Percentiles rank a stretch among this genome's conserved stretches.
Evolutionary conservation across 305 asterid species (phyloP).

Genomic region (Fraxinus ornus): DNA sequence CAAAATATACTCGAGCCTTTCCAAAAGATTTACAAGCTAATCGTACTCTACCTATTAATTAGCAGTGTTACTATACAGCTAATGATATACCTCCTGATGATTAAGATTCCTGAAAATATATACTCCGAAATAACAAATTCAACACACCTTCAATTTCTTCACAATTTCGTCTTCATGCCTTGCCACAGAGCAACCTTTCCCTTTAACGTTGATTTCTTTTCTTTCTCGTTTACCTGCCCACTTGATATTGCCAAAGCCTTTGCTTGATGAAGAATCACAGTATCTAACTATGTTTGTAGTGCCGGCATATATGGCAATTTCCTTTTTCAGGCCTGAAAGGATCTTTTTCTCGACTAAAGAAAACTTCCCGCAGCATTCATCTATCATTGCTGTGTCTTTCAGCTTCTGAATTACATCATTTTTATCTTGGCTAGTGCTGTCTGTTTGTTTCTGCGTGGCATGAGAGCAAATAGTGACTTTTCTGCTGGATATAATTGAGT

Average conservation of each 20-base stretch:
- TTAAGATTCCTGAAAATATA: neutral
- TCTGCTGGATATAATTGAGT: neutral
- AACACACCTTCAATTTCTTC: constrained; percentile 28
- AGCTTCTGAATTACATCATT: constrained; percentile 22
- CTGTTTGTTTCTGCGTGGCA: constrained; percentile 16
- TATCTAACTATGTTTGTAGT: constrained; percentile 28
- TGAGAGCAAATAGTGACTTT: neutral
- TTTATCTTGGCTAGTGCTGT: constrained; percentile 16
- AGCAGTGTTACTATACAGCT: neutral
- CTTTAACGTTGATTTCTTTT: constrained; percentile 3
- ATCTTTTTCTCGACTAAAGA: constrained; percentile 22
- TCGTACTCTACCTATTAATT: neutral
- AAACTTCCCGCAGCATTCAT: constrained; percentile 26
- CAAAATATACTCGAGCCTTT: neutral
- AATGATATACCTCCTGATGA: neutral
- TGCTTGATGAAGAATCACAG: constrained; percentile 4
- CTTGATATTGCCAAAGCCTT: neutral
- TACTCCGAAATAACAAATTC: neutral
- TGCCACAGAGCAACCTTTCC: neutral
- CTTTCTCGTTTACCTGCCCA: neutral
- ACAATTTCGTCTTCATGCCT: constrained; percentile 13
- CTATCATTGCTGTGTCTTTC: constrained; percentile 16
- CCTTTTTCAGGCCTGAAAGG: constrained; percentile 22
- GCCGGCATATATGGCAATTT: constrained; percentile 23
- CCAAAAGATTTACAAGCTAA: constrained; percentile 1